Evolutionary conservation across 2,329 filamentous ascomycete species (phyloP).

Genomic region (Malbranchea zuffiana): DNA sequence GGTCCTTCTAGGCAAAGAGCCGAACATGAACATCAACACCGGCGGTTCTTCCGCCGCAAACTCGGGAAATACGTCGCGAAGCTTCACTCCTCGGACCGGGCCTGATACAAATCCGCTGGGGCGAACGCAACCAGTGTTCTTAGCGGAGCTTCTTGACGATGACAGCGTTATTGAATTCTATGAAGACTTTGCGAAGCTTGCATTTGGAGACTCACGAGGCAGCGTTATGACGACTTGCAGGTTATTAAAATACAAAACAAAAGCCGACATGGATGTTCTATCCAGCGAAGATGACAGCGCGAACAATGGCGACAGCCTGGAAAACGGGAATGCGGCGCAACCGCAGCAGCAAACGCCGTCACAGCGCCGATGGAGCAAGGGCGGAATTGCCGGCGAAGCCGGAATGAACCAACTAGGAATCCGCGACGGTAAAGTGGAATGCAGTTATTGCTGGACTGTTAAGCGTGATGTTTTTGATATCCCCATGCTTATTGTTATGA

Average conservation of each 20-base stretch:
- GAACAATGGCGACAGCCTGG: constrained; percentile 10
- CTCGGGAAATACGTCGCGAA: constrained; percentile 35
- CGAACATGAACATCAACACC: constrained; percentile 77
- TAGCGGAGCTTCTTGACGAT: constrained; percentile 86
- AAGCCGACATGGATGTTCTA: constrained; percentile 42
- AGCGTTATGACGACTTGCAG: constrained; percentile 75
- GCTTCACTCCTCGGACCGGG: constrained; percentile 38
- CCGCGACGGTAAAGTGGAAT: constrained; percentile 83
- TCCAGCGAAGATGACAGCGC: constrained; percentile 16
- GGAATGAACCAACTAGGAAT: constrained; percentile 70
- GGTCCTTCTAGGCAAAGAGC: constrained; percentile 73
- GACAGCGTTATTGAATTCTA: constrained; percentile 91
- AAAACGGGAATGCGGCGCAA: constrained; percentile 25
- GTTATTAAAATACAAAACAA: constrained; percentile 78
- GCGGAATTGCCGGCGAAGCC: constrained; percentile 41
- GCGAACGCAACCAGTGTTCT: constrained; percentile 66
- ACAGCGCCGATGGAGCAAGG: constrained; percentile 26
- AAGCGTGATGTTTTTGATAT: constrained; percentile 97
- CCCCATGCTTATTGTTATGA: constrained; percentile 96
- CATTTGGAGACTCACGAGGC: constrained; percentile 81
- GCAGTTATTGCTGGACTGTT: constrained; percentile 93
- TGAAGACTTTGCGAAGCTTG: constrained; percentile 84
- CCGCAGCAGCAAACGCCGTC: constrained; percentile 50
- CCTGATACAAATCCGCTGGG: constrained; percentile 25
- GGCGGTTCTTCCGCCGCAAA: constrained; percentile 38